A percentile compares a stretch with the other conserved stretches of the same genome.
Evolutionary conservation across 176 grass and related monocot genomes (phyloP).

Genomic region (Carex scoparia): DNA sequence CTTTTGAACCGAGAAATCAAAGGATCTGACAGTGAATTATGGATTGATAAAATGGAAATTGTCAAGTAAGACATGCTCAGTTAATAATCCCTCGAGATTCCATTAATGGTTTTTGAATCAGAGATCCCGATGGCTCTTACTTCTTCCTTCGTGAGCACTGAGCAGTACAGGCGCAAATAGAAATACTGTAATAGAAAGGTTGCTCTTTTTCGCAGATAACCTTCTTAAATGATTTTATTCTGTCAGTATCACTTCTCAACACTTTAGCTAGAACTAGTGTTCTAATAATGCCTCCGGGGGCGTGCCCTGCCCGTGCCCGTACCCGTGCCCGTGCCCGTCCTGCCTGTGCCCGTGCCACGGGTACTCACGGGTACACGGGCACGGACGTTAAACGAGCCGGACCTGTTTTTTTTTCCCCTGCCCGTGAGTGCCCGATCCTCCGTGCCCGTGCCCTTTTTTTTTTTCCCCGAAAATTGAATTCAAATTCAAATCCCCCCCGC

Average conservation of each 20-base stretch:
- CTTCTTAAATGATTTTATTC: neutral
- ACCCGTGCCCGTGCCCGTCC: too few relatives aligned
- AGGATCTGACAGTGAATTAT: slow-evolving; percentile 40
- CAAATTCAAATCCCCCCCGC: too few relatives aligned
- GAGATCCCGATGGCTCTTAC: slow-evolving; percentile 24
- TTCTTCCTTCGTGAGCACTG: neutral
- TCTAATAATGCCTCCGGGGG: too few relatives aligned
- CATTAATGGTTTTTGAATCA: slow-evolving; percentile 18
- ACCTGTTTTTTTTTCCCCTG: too few relatives aligned
- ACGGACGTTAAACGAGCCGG: too few relatives aligned
- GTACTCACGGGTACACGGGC: too few relatives aligned
- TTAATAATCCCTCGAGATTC: slow-evolving; percentile 20
- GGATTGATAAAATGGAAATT: neutral
- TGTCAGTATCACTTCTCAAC: neutral
- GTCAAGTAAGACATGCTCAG: neutral
- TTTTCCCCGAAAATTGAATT: too few relatives aligned
- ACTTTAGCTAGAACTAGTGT: neutral
- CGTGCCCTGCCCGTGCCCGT: too few relatives aligned
- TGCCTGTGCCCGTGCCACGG: too few relatives aligned
- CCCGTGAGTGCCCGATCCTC: too few relatives aligned
- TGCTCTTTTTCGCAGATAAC: neutral
- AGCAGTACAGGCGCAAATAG: slow-evolving; percentile 5
- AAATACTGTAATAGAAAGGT: neutral
- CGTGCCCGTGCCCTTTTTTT: too few relatives aligned
- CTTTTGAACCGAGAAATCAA: slow-evolving; percentile 6